Percentiles rank a stretch among this genome's conserved stretches.
These are phyloP conservation scores for Chenopodium quinoa DNA, from an alignment of 148 eudicot species.

Conservation along the genomic window DNA sequence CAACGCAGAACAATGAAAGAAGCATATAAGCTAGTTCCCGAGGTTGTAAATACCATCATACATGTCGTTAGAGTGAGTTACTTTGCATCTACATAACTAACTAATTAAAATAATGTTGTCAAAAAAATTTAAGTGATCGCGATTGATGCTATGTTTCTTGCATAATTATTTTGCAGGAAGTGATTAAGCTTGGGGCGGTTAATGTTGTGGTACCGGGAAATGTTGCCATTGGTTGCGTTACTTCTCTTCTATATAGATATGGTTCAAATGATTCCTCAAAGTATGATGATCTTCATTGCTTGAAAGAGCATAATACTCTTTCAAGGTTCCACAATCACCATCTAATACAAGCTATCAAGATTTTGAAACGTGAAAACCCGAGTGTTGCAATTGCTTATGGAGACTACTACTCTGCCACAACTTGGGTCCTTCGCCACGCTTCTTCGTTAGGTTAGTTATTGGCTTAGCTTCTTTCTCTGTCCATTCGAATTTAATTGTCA, in stretches of 20 bases:
- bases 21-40: no score
- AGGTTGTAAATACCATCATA: no score
- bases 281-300: constrained; percentile 37
- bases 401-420: constrained; percentile 39
- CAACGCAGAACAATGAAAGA: no score
- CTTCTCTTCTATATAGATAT: constrained; percentile 22
- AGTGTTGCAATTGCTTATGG: constrained; percentile 36
- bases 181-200: constrained; percentile 34
- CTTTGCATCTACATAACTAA: no score
- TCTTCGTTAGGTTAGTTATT: constrained; percentile 16
- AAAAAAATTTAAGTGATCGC: no score
- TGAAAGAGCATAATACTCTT: constrained; percentile 31
- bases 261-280: constrained; percentile 18
- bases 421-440: constrained; percentile 25
- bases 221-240: constrained; percentile 42
- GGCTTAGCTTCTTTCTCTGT: no score
- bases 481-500: no score
- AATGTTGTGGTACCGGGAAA: constrained; percentile 35
- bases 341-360: constrained; percentile 28
- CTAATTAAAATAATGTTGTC: no score
- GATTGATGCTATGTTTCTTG: no score
- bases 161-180: constrained; percentile 19
- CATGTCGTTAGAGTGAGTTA: no score
- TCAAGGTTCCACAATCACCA: constrained; percentile 31
- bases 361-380: constrained; percentile 29